phyloP scores from a whole-genome alignment of 2,329 filamentous ascomycete species.

The Furcasterigmium furcatum region DNA sequence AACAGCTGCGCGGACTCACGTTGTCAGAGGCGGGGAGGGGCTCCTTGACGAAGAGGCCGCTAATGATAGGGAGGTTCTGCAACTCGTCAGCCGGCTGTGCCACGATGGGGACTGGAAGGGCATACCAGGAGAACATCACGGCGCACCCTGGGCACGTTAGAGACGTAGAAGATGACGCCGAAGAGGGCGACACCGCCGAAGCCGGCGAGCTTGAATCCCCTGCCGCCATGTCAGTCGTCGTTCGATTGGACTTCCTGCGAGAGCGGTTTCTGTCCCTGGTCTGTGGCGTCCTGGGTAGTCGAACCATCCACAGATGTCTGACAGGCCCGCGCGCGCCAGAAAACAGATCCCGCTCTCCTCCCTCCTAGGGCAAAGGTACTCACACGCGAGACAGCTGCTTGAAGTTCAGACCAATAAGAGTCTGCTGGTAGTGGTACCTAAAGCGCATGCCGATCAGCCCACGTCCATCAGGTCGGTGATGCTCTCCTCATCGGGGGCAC shows the following conservation, averaged over 20 bases:
- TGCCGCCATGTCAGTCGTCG: constrained; percentile 20
- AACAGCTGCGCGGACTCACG: constrained; percentile 37
- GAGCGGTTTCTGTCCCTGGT: no score
- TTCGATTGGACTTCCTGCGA: no score
- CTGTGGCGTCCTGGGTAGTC: no score
- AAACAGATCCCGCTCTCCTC: not conserved
- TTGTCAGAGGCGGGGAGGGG: constrained; percentile 56
- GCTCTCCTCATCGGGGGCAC: no score
- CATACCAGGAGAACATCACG: constrained; percentile 56
- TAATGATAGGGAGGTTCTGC: constrained; percentile 55
- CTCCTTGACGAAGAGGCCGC: constrained; percentile 48
- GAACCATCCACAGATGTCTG: no score
- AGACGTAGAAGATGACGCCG: constrained; percentile 57
- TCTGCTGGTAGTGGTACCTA: constrained; percentile 59
- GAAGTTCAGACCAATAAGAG: constrained; percentile 50
- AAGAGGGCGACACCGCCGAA: constrained; percentile 57
- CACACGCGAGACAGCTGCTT: constrained; percentile 48
- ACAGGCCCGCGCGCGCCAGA: no score
- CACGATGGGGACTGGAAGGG: not conserved
- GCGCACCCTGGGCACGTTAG: constrained; percentile 59
- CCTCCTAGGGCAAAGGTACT: constrained; percentile 25
- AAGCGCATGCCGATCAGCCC: constrained; percentile 22
- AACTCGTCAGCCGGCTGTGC: constrained; percentile 16
- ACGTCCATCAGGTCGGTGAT: not conserved
- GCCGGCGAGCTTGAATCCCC: constrained; percentile 47